phyloP scores from a whole-genome alignment of 2,329 filamentous ascomycete species.

The Podosphaera fusca region DNA sequence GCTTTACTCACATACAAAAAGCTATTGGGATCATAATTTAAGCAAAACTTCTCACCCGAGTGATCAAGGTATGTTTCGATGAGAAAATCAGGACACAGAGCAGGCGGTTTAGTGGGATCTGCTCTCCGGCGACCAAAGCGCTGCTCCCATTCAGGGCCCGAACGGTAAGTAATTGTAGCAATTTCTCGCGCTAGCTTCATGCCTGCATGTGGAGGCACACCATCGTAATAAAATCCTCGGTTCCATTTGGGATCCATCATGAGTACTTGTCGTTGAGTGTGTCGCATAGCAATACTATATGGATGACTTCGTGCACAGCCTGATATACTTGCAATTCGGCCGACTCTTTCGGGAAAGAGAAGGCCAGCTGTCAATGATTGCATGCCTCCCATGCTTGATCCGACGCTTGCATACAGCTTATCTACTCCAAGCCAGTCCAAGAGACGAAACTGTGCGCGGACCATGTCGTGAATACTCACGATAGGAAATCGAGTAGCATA shows the following conservation, averaged over 20 bases:
- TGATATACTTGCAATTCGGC: slow-evolving; percentile 67
- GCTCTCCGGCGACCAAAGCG: slow-evolving; percentile 74
- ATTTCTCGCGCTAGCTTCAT: slow-evolving; percentile 98
- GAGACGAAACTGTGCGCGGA: slow-evolving; percentile 77
- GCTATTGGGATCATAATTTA: slow-evolving; percentile 92
- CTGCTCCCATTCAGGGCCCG: slow-evolving; percentile 92
- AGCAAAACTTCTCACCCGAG: slow-evolving; percentile 91
- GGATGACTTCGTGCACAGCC: slow-evolving; percentile 88
- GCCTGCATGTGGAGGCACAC: slow-evolving; percentile 73
- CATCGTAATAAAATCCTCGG: slow-evolving; percentile 77
- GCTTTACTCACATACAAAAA: slow-evolving; percentile 92
- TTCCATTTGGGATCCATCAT: slow-evolving; percentile 99
- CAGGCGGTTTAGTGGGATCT: slow-evolving; percentile 66
- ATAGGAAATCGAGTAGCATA: slow-evolving; percentile 94
- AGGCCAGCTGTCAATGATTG: slow-evolving; percentile 75
- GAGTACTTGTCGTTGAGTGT: slow-evolving; percentile 87
- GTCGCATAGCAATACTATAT: slow-evolving; percentile 95
- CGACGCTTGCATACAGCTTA: slow-evolving; percentile 75
- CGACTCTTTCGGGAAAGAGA: slow-evolving; percentile 61
- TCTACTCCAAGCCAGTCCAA: slow-evolving; percentile 56
- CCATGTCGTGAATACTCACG: slow-evolving; percentile 92
- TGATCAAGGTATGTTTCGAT: slow-evolving; percentile 98
- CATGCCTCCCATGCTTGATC: slow-evolving; percentile 97
- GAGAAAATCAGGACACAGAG: slow-evolving; percentile 88
- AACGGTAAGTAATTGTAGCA: slow-evolving; percentile 90